Conservation (phyloP, 441 rosid genomes). For the Populus hybrid region DNA sequence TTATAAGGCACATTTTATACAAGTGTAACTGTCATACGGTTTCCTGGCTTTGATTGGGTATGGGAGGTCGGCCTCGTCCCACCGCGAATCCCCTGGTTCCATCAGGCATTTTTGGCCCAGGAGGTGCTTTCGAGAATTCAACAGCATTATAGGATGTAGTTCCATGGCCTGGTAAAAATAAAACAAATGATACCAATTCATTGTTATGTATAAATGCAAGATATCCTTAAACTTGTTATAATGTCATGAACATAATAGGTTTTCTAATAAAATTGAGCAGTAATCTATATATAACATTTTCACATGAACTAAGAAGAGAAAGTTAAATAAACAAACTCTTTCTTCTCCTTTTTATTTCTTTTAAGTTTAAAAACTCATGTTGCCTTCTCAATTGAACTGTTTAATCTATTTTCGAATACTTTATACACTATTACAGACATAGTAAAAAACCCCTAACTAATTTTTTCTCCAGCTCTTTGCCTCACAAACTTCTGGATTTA, state of each 20-base stretch:
- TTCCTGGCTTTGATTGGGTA: conserved; percentile 24
- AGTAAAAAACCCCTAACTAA: too few species aligned
- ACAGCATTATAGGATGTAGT: conserved; percentile 37
- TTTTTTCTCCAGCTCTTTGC: too few species aligned
- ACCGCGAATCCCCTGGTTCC: conserved; percentile 92
- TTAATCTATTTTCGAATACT: too few species aligned
- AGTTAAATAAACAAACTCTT: too few species aligned
- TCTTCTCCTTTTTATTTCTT: too few species aligned
- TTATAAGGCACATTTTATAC: background rate
- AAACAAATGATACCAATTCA: background rate
- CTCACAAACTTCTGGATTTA: too few species aligned
- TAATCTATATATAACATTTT: background rate
- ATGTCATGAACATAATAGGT: background rate
- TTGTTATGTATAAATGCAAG: background rate
- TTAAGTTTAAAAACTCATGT: too few species aligned
- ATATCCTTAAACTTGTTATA: background rate
- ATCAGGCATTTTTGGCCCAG: conserved; percentile 97
- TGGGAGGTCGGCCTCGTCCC: conserved; percentile 75
- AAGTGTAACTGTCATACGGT: background rate
- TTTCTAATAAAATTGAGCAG: background rate
- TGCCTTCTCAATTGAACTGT: too few species aligned
- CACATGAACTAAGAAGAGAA: background rate
- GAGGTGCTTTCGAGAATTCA: conserved; percentile 78
- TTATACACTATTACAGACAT: too few species aligned
- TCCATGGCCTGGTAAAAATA: conserved; percentile 64